Conservation (phyloP, 306 rosid genomes). For the Arachis stenosperma region DNA sequence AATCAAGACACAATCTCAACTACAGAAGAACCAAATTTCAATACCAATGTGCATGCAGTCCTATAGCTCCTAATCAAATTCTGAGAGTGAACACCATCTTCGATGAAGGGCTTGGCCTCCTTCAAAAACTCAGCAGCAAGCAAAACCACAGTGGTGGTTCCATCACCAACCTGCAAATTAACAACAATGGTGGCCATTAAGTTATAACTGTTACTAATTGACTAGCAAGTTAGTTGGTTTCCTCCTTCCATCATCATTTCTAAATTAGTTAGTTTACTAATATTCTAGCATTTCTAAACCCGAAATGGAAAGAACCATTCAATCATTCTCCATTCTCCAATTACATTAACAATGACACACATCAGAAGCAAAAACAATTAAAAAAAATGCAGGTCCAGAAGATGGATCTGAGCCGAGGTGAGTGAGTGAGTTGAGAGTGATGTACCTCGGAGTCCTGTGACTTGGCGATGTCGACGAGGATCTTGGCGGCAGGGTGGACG, state of each 20-base stretch:
- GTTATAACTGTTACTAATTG: background rate
- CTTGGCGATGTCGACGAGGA: conserved; percentile 93
- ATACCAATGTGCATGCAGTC: conserved; percentile 77
- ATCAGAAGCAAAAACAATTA: background rate
- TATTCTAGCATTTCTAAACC: background rate
- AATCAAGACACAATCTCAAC: background rate
- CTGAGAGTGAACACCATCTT: conserved; percentile 96
- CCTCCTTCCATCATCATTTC: too few relatives aligned
- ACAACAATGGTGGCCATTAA: conserved; percentile 1
- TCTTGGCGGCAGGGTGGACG: conserved; percentile 96
- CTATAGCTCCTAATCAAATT: conserved; percentile 88
- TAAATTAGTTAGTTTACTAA: background rate
- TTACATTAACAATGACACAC: background rate
- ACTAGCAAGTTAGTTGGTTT: background rate
- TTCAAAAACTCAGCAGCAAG: conserved; percentile 92
- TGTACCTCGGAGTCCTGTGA: conserved; percentile 96
- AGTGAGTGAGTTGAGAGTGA: background rate
- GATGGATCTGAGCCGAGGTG: background rate
- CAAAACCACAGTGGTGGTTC: conserved; percentile 96
- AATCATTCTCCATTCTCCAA: background rate
- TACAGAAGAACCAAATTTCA: background rate
- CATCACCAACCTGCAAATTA: conserved; percentile 88
- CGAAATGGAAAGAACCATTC: background rate
- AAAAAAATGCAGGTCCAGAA: background rate
- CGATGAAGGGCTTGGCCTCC: conserved; percentile 97